Base-by-base conservation (phyloP, 2,329 filamentous ascomycete species). In the Fusarium decemcellulare region DNA sequence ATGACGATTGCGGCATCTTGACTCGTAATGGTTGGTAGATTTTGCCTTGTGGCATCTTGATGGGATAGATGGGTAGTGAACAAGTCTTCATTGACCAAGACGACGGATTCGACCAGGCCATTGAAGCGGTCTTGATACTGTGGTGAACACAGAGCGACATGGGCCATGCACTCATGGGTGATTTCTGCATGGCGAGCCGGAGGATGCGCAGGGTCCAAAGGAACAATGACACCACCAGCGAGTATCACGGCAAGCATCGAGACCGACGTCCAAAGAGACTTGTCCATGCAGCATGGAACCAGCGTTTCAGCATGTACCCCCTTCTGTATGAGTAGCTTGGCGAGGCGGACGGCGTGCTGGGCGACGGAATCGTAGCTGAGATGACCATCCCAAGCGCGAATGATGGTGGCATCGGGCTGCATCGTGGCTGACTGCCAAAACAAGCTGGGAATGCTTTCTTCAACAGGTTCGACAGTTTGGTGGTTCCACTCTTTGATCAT, bases 181-280 rank as follows among this genome's bases (percentile, higher is more conserved):
- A 69, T 66, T 11, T 64, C 51, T 18, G 32, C 34, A 6, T 72
- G 70, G 0, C 70, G 70, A 15, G 65, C 60, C 0, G 44, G 42
- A 0, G 74, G 72, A 29, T 74, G 65, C 0, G 52, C 58, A 2
- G 75, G 70, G 8, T 77, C 74, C 16, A 77, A 16, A 0, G 74
- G 73, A 18, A 77, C 56, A n/a, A 72, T 63, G 0, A 64, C 61
- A 15, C 72, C 75, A 1, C 75, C 75, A 2, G 73, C 67, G 9
- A 75, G 73, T 2, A 70, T 32, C 4, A 77, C 67, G 6, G 72
- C 73, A 4, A 77, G 59, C 55, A 77, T 72, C 1, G 74, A 56
- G 14, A 76, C 63, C 5, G 71, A 43, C 2, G 70, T 56, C 72
- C 73, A 73, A 1, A 66, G 36, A 2, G 73, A 74, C 11, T 73